Conservation (phyloP, 2,329 filamentous ascomycete species). For the Colletotrichum aenigma region DNA sequence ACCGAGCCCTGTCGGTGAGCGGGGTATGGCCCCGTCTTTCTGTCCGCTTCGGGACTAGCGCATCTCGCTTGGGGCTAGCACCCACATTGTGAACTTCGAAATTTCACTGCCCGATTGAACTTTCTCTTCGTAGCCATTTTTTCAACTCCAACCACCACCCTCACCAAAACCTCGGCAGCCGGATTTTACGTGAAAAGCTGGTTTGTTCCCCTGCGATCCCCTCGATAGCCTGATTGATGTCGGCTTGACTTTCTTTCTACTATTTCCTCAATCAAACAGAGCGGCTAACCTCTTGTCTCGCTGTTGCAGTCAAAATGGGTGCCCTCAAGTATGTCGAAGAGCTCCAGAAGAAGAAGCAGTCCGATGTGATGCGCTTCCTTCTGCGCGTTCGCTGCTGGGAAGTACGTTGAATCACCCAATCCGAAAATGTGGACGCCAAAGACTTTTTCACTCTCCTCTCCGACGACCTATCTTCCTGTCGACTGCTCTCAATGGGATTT, state of each 20-base stretch:
- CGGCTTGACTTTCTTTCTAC: background rate
- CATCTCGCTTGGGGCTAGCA: slow-evolving; percentile 30
- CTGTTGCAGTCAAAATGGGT: slow-evolving; percentile 79
- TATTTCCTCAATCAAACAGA: background rate
- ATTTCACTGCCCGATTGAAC: background rate
- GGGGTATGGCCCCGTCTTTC: background rate
- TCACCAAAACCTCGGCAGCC: slow-evolving; percentile 22
- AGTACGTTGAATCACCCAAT: slow-evolving; percentile 68
- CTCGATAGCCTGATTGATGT: background rate
- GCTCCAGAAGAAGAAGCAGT: slow-evolving; percentile 99
- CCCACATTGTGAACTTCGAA: slow-evolving; percentile 30
- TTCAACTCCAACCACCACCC: slow-evolving; percentile 17
- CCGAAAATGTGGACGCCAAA: slow-evolving; percentile 34
- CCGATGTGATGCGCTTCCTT: slow-evolving; percentile 99
- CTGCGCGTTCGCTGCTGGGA: slow-evolving; percentile 99
- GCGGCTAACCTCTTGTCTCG: slow-evolving; percentile 24
- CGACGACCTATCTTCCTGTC: background rate
- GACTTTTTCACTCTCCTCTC: slow-evolving; percentile 19
- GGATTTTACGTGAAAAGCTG: slow-evolving; percentile 26
- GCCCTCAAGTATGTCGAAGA: slow-evolving; percentile 99
- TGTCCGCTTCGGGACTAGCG: background rate
- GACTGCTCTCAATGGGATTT: background rate
- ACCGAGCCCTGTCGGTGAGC: background rate
- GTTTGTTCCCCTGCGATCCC: slow-evolving; percentile 28
- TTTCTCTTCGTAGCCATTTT: background rate